Percentiles rank a stretch among this genome's conserved stretches.
Conservation (phyloP, 2,329 filamentous ascomycete species). For the Aspergillus floridensis region DNA sequence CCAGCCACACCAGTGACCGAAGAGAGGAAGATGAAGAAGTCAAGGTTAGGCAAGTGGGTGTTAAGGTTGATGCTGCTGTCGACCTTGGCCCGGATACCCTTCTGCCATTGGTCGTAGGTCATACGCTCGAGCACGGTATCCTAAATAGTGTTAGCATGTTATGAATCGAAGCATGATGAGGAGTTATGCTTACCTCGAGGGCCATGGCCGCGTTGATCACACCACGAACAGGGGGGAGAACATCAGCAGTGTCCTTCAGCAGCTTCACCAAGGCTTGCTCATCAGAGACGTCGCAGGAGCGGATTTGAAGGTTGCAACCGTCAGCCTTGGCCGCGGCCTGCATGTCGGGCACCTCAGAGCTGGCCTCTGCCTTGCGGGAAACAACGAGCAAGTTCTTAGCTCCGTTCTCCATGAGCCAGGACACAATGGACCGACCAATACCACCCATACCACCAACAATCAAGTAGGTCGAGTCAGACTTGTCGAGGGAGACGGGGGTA, state of each 20-base stretch:
- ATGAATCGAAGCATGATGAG: background rate
- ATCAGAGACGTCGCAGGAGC: constrained; percentile 10
- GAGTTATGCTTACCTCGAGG: background rate
- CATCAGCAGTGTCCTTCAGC: background rate
- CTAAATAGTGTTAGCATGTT: constrained; percentile 29
- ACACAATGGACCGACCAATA: constrained; percentile 1
- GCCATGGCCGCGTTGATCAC: constrained; percentile 5
- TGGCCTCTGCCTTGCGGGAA: constrained; percentile 13
- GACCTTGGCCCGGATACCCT: constrained; percentile 38
- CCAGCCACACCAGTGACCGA: constrained; percentile 41
- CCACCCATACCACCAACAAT: constrained; percentile 1
- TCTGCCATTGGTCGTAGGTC: constrained; percentile 36
- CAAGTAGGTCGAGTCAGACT: background rate
- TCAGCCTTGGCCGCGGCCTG: background rate
- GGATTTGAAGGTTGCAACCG: constrained; percentile 31
- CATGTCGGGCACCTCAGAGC: background rate
- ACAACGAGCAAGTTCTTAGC: constrained; percentile 17
- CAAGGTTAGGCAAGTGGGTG: constrained; percentile 28
- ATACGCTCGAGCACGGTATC: constrained; percentile 41
- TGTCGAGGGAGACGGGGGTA: no score
- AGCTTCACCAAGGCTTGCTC: background rate
- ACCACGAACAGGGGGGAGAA: constrained; percentile 6
- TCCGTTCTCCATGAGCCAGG: constrained; percentile 17
- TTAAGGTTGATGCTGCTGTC: constrained; percentile 35
- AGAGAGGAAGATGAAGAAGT: constrained; percentile 42